Percentiles rank a stretch among this genome's conserved stretches.
These are phyloP conservation scores for Blumeria graminis DNA, from an alignment of 2,329 filamentous ascomycete genomes.

Conservation along the genomic window DNA sequence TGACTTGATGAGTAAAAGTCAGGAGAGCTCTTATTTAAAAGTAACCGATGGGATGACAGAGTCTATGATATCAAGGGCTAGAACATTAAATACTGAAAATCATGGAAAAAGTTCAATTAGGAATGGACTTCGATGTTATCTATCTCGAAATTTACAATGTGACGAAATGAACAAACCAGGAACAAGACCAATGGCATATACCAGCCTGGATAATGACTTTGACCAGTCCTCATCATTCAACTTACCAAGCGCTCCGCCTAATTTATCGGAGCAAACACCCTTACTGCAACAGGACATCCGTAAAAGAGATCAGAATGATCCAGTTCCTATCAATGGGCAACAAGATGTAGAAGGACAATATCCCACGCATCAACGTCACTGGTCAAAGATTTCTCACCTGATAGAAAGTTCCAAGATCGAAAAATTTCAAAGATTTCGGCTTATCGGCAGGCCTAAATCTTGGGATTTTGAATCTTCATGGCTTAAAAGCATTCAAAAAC, in stretches of 20 bases:
- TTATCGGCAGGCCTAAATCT: conserved; percentile 33
- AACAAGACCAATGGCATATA: conserved; percentile 20
- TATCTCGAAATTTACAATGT: conserved; percentile 4
- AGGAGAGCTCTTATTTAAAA: conserved; percentile 17
- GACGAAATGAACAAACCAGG: conserved; percentile 23
- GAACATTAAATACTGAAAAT: conserved; percentile 6
- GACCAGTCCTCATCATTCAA: not conserved
- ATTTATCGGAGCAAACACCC: not conserved
- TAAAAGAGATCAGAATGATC: conserved; percentile 10
- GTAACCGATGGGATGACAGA: conserved; percentile 39
- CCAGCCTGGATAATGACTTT: not conserved
- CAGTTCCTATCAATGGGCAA: conserved; percentile 13
- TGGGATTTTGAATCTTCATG: conserved; percentile 49
- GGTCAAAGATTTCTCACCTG: conserved; percentile 12
- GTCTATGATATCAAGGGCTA: conserved; percentile 23
- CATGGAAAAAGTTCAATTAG: no score
- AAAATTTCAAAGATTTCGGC: conserved; percentile 7
- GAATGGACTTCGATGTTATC: no score
- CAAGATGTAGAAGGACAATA: conserved; percentile 14
- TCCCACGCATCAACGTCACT: conserved; percentile 6
- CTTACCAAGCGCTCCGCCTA: not conserved
- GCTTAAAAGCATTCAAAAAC: conserved; percentile 37
- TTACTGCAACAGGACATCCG: conserved; percentile 11
- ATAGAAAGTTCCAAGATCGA: conserved; percentile 8
- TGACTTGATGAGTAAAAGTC: conserved; percentile 9